Base-by-base conservation (phyloP, 2,329 filamentous ascomycete genomes). In the Allantophomopsis cytisporea region DNA sequence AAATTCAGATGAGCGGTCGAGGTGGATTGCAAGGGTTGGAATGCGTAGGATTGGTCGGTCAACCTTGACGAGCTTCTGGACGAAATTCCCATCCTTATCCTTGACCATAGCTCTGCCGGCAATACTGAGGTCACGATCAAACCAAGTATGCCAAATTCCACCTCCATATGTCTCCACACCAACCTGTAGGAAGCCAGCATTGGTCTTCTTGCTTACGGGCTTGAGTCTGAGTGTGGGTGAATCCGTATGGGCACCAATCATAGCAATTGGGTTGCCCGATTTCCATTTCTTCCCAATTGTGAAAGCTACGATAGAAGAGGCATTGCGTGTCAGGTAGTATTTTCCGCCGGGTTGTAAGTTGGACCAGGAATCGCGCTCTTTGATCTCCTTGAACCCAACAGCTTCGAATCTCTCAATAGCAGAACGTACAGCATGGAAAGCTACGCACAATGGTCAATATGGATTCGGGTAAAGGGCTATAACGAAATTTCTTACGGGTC, bases 141-240 rank as follows among this genome's bases (percentile, higher is more conserved):
- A 98, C 91, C 83, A 98, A 36, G 85, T 94, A 61, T 95, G 88
- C 89, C 89, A 96, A 54, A 96, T 80, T 41, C 91, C 91, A 45
- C 91, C 91, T 39, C 91, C 91, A 55, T 98, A 98, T 2, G 86
- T 89, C 68, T 98, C 91, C 38, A 95, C 89, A 39, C 88, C 91
- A 41, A 98, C 80, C 62, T 98, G 91, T 46, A 95, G 63, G 60
- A 91, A 98, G 11, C 89, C 89, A 47, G 83, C 82, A 41, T 74
- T 78, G 54, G 75, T 73, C 64, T 89, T 91, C 64, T 89, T 94
- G 55, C 85, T 94, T 33, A 94, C 80, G 11, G 91, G 91, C 68
- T 98, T 98, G 58, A 98, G 69, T 43, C 89, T 80, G 37, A 98
- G 73, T 50, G 83, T 88, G 5, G 86, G 87, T 10, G 88, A 95